A percentile compares a stretch with the other conserved stretches of the same genome.
phyloP scores from a whole-genome alignment of 257 asterid species.

The Solanum raphanifolium region DNA sequence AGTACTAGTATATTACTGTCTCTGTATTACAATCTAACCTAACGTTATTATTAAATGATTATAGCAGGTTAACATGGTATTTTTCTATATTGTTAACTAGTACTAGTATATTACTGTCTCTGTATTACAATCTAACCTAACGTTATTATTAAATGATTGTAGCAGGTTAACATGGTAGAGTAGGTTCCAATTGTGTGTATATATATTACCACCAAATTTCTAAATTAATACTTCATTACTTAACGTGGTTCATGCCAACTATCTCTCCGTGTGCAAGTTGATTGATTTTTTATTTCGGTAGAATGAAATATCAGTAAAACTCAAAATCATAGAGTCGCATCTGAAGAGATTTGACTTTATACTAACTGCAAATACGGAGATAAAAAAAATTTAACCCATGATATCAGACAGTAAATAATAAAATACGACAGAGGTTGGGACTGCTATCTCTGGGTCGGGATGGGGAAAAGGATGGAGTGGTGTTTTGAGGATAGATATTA shows the following conservation, averaged over 20 bases:
- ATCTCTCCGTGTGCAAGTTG: neutral
- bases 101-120: neutral
- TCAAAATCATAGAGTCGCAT: too few relatives aligned
- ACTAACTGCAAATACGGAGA: too few relatives aligned
- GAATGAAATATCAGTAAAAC: neutral
- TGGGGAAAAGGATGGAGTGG: neutral
- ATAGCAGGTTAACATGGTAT: neutral
- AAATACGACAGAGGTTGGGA: neutral
- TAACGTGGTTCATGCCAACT: neutral
- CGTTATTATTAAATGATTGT: neutral
- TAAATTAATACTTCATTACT: neutral
- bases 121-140: neutral
- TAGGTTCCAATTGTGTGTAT: neutral
- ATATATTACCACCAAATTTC: neutral
- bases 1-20: neutral
- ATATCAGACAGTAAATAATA: too few relatives aligned
- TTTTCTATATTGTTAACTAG: neutral
- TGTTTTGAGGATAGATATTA: neutral
- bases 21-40: neutral
- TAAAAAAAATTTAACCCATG: too few relatives aligned
- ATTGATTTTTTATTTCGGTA: neutral
- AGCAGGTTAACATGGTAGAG: neutral
- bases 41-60: neutral
- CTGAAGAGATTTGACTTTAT: too few relatives aligned
- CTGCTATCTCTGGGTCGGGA: neutral